These are phyloP conservation scores for Aspergillus panamensis DNA, from an alignment of 495 filamentous ascomycete species.

Conservation along the genomic window DNA sequence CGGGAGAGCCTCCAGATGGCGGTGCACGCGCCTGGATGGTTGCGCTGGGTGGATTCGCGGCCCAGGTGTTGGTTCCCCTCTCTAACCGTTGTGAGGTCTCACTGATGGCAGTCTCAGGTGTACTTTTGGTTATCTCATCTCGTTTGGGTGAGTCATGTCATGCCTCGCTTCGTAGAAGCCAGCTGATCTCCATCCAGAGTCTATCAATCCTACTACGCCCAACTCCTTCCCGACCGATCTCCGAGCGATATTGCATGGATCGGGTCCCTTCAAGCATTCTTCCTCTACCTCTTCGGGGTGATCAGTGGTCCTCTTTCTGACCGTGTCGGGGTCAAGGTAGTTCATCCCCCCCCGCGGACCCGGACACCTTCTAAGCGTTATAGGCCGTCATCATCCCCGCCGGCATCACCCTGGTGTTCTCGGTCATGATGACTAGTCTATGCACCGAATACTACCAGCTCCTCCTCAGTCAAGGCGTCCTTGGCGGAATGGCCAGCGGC, in stretches of 20 bases:
- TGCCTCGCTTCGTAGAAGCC: neutral
- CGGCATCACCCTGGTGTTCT: conserved; percentile 23
- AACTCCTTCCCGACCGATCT: conserved; percentile 18
- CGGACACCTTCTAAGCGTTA: neutral
- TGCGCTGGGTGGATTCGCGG: neutral
- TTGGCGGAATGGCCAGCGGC: conserved; percentile 40
- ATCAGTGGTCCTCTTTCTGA: conserved; percentile 30
- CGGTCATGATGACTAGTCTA: conserved; percentile 49
- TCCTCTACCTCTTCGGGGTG: conserved; percentile 28
- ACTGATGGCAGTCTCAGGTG: neutral
- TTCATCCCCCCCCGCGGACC: neutral
- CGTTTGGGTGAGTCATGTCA: conserved; percentile 36
- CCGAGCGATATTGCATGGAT: conserved; percentile 44
- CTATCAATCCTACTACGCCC: conserved; percentile 32
- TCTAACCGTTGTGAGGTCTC: neutral
- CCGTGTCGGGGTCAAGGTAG: conserved; percentile 23
- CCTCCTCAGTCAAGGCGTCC: conserved; percentile 52
- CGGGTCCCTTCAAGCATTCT: conserved; percentile 37
- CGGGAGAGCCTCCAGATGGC: conserved; percentile 5
- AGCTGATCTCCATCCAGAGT: conserved; percentile 7
- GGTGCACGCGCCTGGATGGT: conserved; percentile 7
- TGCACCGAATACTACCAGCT: conserved; percentile 56
- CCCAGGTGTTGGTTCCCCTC: neutral
- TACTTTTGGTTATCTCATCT: conserved; percentile 54
- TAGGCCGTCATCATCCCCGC: conserved; percentile 17